Conservation (phyloP, 1,284 basidiomycete genomes). For the Trichosporon sp. region DNA sequence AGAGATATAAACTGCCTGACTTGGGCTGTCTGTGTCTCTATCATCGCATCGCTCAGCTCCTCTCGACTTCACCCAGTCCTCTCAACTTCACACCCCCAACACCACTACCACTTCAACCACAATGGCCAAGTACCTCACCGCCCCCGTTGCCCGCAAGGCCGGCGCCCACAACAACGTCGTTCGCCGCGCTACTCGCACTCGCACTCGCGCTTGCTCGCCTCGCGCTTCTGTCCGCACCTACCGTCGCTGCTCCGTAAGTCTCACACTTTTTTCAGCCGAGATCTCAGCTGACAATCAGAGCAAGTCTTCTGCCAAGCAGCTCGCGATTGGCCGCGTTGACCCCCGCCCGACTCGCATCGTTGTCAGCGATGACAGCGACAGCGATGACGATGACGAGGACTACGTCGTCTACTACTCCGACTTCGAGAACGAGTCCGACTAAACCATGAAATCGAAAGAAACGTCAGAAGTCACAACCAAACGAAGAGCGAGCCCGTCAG, state of each 20-base stretch:
- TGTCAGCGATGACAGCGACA: constrained; percentile 10
- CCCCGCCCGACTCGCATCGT: constrained; percentile 3
- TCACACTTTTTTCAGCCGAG: background rate
- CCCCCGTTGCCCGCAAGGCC: constrained; percentile 10
- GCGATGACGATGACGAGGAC: constrained; percentile 7
- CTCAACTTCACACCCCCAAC: background rate
- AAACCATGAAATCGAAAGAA: background rate
- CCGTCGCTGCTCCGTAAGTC: constrained; percentile 14
- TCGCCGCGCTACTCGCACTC: constrained; percentile 20
- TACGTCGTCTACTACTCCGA: constrained; percentile 13
- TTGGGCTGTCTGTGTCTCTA: background rate
- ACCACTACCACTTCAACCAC: background rate
- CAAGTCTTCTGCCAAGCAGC: constrained; percentile 12
- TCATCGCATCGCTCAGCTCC: background rate
- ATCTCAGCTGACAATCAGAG: background rate
- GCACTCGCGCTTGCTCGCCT: constrained; percentile 11
- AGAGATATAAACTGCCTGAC: background rate
- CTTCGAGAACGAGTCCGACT: constrained; percentile 8
- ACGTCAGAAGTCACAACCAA: constrained; percentile 12
- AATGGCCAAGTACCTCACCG: constrained; percentile 19
- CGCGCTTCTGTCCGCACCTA: constrained; percentile 1
- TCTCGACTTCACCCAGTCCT: background rate
- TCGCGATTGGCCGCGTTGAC: constrained; percentile 11
- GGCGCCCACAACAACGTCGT: background rate
- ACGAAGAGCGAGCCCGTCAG: background rate